Evolutionary conservation across 2,329 filamentous ascomycete species (phyloP).

Genomic region (Sporothrix protearum): DNA sequence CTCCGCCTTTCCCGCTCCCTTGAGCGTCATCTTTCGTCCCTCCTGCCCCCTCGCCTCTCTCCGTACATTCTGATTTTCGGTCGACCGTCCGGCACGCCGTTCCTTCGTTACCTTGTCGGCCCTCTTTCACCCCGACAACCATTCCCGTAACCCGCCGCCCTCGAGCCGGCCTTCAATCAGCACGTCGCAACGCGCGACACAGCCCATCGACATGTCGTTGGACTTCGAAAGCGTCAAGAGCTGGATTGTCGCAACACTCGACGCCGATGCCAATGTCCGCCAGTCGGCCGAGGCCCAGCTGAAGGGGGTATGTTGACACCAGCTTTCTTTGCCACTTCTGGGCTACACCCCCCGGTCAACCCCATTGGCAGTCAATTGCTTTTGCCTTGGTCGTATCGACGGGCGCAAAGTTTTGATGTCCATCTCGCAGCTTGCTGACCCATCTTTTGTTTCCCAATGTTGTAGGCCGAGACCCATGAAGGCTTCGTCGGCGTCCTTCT

Average conservation of each 20-base stretch:
- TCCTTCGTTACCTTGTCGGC: not conserved
- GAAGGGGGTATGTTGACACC: slow-evolving; percentile 62
- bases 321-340: not conserved
- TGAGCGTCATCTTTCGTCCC: not conserved
- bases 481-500: slow-evolving; percentile 89
- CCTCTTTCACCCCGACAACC: not conserved
- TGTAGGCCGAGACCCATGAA: slow-evolving; percentile 79
- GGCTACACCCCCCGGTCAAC: not conserved
- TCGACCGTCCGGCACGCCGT: not conserved
- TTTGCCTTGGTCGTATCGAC: not conserved
- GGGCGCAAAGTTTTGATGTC: not conserved
- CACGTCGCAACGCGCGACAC: slow-evolving; percentile 39
- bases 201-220: slow-evolving; percentile 46
- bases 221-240: slow-evolving; percentile 28
- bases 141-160: not conserved
- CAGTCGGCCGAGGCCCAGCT: slow-evolving; percentile 75
- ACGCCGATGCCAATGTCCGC: slow-evolving; percentile 45
- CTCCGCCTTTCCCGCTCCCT: not conserved
- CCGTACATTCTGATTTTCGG: not conserved
- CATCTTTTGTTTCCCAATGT: slow-evolving; percentile 16
- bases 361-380: not conserved
- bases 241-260: slow-evolving; percentile 29
- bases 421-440: slow-evolving; percentile 20
- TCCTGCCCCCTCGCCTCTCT: not conserved
- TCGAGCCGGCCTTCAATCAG: slow-evolving; percentile 5